Conservation (phyloP, 139 green algal genomes). For the Volvox africanus region DNA sequence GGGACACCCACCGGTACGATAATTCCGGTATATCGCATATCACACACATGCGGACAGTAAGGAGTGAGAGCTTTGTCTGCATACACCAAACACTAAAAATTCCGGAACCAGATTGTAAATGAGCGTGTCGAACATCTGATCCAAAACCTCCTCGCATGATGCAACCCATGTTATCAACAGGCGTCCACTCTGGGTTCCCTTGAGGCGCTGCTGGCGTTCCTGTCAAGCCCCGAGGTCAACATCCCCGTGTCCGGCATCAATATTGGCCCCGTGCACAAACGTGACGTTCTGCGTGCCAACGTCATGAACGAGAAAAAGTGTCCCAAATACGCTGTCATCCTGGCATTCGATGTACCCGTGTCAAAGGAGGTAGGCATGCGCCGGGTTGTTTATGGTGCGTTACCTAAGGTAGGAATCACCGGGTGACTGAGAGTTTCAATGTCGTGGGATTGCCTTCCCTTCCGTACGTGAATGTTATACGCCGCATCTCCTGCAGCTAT, state of each 20-base stretch:
- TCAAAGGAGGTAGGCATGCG: slow-evolving; percentile 76
- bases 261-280: slow-evolving; percentile 97
- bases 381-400: too few relatives aligned
- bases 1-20: too few relatives aligned
- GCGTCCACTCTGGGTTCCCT: slow-evolving; percentile 98
- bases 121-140: too few relatives aligned
- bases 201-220: slow-evolving; percentile 97
- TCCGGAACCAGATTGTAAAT: too few relatives aligned
- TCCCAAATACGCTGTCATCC: slow-evolving; percentile 93
- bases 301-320: slow-evolving; percentile 95
- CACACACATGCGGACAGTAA: too few relatives aligned
- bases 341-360: slow-evolving; percentile 97
- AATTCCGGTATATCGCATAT: too few relatives aligned
- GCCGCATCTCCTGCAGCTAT: background rate
- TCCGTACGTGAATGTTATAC: background rate
- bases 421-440: too few relatives aligned
- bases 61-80: too few relatives aligned
- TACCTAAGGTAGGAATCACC: too few relatives aligned
- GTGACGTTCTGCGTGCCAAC: slow-evolving; percentile 96
- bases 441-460: too few relatives aligned
- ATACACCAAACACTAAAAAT: too few relatives aligned
- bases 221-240: slow-evolving; percentile 73
- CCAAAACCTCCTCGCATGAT: too few relatives aligned
- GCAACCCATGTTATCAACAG: slow-evolving; percentile 40
- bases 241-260: slow-evolving; percentile 84